These are phyloP conservation scores for Torulaspora indica DNA, from an alignment of 805 yeast genomes.

Conservation along the genomic window DNA sequence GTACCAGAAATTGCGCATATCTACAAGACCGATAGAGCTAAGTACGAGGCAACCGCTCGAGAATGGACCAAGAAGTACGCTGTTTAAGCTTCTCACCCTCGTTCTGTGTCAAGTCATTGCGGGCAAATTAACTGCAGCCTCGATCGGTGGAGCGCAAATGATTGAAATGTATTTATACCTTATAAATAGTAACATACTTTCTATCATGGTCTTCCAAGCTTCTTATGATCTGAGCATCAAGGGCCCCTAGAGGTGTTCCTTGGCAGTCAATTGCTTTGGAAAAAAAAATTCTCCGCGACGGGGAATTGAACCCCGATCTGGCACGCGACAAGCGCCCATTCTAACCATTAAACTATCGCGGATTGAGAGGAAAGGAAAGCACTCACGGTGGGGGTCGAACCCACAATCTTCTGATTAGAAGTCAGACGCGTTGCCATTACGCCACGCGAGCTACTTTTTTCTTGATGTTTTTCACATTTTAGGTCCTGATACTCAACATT, in stretches of 20 bases:
- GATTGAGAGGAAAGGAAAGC: constrained; percentile 28
- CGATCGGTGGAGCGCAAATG: constrained; percentile 6
- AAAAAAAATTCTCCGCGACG: constrained; percentile 17
- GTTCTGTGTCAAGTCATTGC: neutral
- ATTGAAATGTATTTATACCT: constrained; percentile 5
- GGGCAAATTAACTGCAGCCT: constrained; percentile 1
- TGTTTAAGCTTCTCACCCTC: constrained; percentile 44
- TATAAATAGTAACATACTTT: constrained; percentile 5
- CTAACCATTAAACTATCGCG: constrained; percentile 21
- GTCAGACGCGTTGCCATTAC: constrained; percentile 56
- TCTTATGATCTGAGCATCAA: no score
- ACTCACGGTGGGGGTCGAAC: constrained; percentile 55
- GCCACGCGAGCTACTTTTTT: constrained; percentile 43
- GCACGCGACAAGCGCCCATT: constrained; percentile 20
- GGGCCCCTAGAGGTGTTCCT: no score
- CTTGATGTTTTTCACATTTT: neutral
- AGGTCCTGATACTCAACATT: no score
- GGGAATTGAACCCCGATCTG: constrained; percentile 21
- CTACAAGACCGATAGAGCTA: constrained; percentile 88
- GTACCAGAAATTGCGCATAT: constrained; percentile 98
- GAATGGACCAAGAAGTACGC: constrained; percentile 99
- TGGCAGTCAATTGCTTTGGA: no score
- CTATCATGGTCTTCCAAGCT: constrained; percentile 3
- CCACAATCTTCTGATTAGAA: constrained; percentile 53
- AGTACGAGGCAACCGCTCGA: constrained; percentile 93